Percentiles rank a stretch among this genome's conserved stretches.
Conservation (phyloP, 768 basidiomycete species). For the Leccinum arenicola region DNA sequence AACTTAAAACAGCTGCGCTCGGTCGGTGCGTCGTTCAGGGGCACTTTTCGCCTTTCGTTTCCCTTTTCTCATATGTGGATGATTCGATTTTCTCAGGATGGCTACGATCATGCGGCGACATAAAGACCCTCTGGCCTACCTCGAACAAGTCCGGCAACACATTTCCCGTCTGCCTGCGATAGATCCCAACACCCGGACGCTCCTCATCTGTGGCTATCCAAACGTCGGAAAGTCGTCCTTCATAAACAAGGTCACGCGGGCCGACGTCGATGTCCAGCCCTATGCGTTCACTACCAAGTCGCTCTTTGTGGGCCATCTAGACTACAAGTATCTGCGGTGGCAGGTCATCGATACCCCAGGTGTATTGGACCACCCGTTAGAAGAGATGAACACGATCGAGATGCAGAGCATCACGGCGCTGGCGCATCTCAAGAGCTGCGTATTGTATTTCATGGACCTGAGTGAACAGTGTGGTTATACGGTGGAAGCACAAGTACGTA, state of each 20-base stretch:
- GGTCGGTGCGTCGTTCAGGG: conserved; percentile 72
- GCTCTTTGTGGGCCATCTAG: conserved; percentile 96
- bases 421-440: conserved; percentile 90
- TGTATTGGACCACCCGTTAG: conserved; percentile 94
- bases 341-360: conserved; percentile 99
- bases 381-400: conserved; percentile 99
- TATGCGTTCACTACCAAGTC: conserved; percentile 99
- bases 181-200: conserved; percentile 96
- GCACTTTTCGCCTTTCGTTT: not conserved
- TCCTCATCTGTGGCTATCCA: conserved; percentile 97
- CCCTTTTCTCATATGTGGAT: not conserved
- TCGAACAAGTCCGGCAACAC: conserved; percentile 99
- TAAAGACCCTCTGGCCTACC: conserved; percentile 97
- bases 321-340: conserved; percentile 99
- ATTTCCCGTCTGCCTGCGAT: conserved; percentile 97
- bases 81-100: conserved; percentile 57
- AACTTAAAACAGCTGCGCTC: conserved; percentile 94
- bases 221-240: conserved; percentile 99
- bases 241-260: conserved; percentile 99
- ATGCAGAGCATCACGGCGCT: conserved; percentile 99
- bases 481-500: conserved; percentile 86
- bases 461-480: conserved; percentile 98
- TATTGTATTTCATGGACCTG: conserved; percentile 98
- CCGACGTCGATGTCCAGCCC: conserved; percentile 98
- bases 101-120: conserved; percentile 98